Percentiles rank a stretch among this genome's conserved stretches.
Evolutionary conservation across 805 yeast genomes (phyloP).

Genomic region (Metschnikowia colocasiae): DNA sequence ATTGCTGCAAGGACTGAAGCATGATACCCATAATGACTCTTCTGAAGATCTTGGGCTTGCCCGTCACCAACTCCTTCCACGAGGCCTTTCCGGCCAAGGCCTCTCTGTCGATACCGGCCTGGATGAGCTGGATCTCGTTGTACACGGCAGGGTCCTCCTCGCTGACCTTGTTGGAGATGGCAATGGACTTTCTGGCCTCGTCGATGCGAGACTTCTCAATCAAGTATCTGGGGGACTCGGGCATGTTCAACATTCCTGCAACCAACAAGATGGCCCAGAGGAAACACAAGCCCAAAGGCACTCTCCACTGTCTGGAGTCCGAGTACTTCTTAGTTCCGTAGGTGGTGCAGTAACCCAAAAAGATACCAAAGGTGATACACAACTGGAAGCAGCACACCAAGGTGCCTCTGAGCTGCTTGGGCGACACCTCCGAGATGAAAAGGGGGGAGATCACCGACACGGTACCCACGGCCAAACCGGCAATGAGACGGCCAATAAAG

Average conservation of each 20-base stretch:
- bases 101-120: conserved; percentile 61
- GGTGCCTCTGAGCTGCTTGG: conserved; percentile 66
- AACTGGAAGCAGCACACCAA: conserved; percentile 66
- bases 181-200: conserved; percentile 52
- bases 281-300: conserved; percentile 52
- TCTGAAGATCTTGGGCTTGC: conserved; percentile 56
- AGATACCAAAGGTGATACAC: conserved; percentile 66
- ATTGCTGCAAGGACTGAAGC: conserved; percentile 49
- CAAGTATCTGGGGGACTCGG: conserved; percentile 67
- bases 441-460: conserved; percentile 65
- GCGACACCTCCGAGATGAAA: conserved; percentile 66
- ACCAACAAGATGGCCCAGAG: conserved; percentile 48
- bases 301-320: conserved; percentile 61
- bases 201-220: conserved; percentile 47
- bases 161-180: conserved; percentile 53
- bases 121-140: conserved; percentile 49
- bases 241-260: conserved; percentile 53
- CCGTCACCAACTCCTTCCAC: conserved; percentile 60
- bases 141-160: conserved; percentile 52
- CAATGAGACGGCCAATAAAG: conserved; percentile 55
- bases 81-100: conserved; percentile 60
- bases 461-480: conserved; percentile 69
- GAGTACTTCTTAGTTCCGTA: conserved; percentile 55
- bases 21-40: conserved; percentile 56
- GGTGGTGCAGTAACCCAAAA: conserved; percentile 63